These are phyloP conservation scores for Tricladium varicosporioides DNA, from an alignment of 2,329 filamentous ascomycete species.

Conservation along the genomic window DNA sequence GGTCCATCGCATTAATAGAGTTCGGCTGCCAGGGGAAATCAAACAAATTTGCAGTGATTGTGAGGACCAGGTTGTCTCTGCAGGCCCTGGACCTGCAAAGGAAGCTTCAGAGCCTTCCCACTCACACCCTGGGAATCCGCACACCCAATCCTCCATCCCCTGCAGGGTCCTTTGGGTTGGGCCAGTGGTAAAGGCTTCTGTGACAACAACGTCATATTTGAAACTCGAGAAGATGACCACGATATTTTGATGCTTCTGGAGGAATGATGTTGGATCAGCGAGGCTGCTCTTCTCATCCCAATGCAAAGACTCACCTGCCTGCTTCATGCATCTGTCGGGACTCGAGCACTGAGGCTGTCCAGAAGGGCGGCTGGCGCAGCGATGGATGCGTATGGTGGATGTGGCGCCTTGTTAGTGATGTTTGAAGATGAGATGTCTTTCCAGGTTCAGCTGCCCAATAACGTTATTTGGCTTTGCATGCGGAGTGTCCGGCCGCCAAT, in stretches of 20 bases:
- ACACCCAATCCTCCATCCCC: neutral
- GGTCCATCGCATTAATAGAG: neutral
- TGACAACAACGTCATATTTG: neutral
- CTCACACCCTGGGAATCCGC: neutral
- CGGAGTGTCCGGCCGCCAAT: neutral
- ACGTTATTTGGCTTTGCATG: neutral
- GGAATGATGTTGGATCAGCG: neutral
- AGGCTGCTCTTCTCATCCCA: neutral
- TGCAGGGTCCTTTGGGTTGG: neutral
- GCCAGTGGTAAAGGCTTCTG: neutral
- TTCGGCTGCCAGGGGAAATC: neutral
- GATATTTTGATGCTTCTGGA: neutral
- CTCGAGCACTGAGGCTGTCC: neutral
- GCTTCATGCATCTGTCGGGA: neutral
- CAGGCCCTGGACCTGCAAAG: neutral
- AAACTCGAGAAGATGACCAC: neutral
- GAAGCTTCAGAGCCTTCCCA: neutral
- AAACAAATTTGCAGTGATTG: neutral
- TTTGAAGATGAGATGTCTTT: neutral
- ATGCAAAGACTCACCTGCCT: neutral
- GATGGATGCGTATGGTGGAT: neutral
- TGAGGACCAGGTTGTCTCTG: neutral
- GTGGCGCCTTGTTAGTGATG: neutral
- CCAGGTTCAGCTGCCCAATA: neutral
- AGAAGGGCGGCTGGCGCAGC: neutral